phyloP scores from a whole-genome alignment of 2,329 filamentous ascomycete genomes.

The Aspergillus sp. region DNA sequence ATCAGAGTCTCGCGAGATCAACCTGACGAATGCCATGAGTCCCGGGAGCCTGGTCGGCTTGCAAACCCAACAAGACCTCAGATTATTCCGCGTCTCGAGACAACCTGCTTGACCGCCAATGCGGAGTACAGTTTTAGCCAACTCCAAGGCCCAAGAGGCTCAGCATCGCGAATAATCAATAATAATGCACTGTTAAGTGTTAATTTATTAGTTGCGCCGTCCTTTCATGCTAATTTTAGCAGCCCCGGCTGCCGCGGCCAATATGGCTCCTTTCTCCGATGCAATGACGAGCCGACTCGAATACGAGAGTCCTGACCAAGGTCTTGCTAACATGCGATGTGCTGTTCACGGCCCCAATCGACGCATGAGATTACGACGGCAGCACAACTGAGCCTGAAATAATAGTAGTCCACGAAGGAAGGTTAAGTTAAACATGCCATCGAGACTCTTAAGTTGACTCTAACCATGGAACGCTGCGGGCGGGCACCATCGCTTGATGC shows the following conservation, averaged over 20 bases:
- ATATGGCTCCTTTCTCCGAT: neutral
- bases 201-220: neutral
- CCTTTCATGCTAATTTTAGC: neutral
- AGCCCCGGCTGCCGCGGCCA: neutral
- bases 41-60: constrained; percentile 4
- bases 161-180: neutral
- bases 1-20: constrained; percentile 1
- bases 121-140: constrained; percentile 5
- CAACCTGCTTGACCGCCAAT: constrained; percentile 5
- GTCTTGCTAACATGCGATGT: no score
- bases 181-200: neutral
- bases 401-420: no score
- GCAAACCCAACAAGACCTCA: neutral
- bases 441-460: no score
- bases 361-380: no score
- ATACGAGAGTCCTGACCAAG: no score
- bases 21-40: neutral
- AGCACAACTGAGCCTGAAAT: no score
- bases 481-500: no score
- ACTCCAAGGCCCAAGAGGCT: neutral
- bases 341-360: no score
- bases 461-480: no score
- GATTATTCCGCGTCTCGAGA: no score
- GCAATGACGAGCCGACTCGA: no score
- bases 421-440: no score